Evolutionary conservation across 768 basidiomycete species (phyloP).

Genomic region (Roridomyces roridus): DNA sequence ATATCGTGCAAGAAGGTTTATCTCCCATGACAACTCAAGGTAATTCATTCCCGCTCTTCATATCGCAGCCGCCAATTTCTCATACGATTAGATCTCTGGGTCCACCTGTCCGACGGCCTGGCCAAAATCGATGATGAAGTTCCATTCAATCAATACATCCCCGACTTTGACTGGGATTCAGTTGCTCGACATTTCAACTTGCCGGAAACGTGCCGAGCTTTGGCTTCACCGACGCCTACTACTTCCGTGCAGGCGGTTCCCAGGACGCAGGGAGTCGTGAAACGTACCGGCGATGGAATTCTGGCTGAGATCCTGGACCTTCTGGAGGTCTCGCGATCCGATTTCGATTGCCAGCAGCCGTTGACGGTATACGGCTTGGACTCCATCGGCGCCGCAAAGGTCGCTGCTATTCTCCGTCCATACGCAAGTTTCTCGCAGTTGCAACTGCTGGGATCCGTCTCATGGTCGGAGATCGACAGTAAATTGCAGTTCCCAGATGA

Average conservation of each 20-base stretch:
- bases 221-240: background rate
- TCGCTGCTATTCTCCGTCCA: background rate
- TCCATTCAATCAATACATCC: constrained; percentile 17
- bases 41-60: too few relatives aligned
- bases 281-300: background rate
- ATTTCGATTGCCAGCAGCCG: background rate
- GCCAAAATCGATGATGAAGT: constrained; percentile 10
- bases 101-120: constrained; percentile 7
- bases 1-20: too few relatives aligned
- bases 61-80: too few relatives aligned
- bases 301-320: constrained; percentile 1
- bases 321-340: background rate
- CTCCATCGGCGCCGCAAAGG: background rate
- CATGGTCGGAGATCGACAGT: constrained; percentile 6
- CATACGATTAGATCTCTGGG: constrained; percentile 13
- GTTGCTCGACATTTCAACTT: background rate
- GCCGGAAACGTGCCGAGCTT: background rate
- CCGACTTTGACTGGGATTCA: background rate
- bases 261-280: too few relatives aligned
- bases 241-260: background rate
- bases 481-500: background rate
- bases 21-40: too few relatives aligned
- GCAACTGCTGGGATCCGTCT: constrained; percentile 12
- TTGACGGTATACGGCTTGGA: background rate
- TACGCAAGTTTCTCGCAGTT: background rate